Conservation (phyloP, 352 stramenopile species). For the Globisporangium nunn region DNA sequence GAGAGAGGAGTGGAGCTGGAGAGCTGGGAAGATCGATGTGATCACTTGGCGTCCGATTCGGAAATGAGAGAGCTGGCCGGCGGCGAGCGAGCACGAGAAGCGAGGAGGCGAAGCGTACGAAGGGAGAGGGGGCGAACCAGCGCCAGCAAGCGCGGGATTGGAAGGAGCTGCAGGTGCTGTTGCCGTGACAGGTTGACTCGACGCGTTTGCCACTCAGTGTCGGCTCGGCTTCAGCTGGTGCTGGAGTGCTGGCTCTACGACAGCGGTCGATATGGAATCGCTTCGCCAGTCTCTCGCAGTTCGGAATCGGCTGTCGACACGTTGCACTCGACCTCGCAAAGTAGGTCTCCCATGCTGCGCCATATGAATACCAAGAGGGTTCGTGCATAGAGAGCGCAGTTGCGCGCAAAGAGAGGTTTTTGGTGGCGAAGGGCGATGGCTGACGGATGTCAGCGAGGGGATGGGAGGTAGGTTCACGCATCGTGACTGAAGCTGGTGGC, state of each 20-base stretch:
- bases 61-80: background rate
- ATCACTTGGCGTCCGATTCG: conserved; percentile 2
- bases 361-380: no score
- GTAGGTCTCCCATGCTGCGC: no score
- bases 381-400: no score
- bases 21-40: background rate
- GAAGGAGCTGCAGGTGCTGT: background rate
- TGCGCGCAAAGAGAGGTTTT: background rate
- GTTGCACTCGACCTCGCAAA: background rate
- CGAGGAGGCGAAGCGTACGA: background rate
- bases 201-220: background rate
- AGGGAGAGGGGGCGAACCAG: background rate
- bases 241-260: background rate
- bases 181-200: background rate
- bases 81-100: background rate
- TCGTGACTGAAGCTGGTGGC: background rate
- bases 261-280: background rate
- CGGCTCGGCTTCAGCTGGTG: no score
- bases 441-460: background rate
- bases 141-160: background rate
- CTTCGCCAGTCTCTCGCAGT: background rate
- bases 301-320: background rate
- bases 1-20: background rate
- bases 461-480: background rate
- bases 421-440: background rate